Evolutionary conservation across 1,284 basidiomycete species (phyloP).

Genomic region (Omphalotus olearius): DNA sequence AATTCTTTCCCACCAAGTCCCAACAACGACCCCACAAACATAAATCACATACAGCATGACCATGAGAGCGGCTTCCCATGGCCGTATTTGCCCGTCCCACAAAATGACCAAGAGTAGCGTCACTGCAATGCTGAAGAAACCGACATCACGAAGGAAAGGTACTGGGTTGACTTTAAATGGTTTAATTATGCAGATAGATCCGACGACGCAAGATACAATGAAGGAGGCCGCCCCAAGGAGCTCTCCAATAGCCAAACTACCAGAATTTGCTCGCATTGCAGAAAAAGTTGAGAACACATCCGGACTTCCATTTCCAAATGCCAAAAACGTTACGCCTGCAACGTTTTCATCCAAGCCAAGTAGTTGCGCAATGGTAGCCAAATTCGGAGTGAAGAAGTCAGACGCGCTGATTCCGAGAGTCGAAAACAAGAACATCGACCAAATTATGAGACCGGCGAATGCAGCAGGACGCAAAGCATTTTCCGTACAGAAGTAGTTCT

Average conservation of each 20-base stretch:
- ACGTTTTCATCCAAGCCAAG: slow-evolving; percentile 87
- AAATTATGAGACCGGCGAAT: slow-evolving; percentile 62
- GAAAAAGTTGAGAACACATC: slow-evolving; percentile 95
- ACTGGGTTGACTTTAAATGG: slow-evolving; percentile 82
- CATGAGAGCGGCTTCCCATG: slow-evolving; percentile 74
- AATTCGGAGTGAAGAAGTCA: slow-evolving; percentile 95
- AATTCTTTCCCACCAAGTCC: slow-evolving; percentile 73
- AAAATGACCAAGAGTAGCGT: slow-evolving; percentile 72
- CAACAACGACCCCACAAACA: slow-evolving; percentile 72
- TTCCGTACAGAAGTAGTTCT: slow-evolving; percentile 64
- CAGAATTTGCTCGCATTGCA: slow-evolving; percentile 83
- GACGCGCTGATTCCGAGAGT: slow-evolving; percentile 89
- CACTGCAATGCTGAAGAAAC: slow-evolving; percentile 88
- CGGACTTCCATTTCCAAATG: slow-evolving; percentile 91
- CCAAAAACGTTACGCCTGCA: slow-evolving; percentile 90
- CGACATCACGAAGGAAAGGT: slow-evolving; percentile 89
- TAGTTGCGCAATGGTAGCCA: slow-evolving; percentile 79
- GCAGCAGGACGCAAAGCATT: slow-evolving; percentile 47
- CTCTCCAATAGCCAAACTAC: slow-evolving; percentile 91
- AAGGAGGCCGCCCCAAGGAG: slow-evolving; percentile 94
- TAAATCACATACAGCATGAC: slow-evolving; percentile 78
- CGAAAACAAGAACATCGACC: slow-evolving; percentile 84
- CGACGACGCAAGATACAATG: slow-evolving; percentile 93
- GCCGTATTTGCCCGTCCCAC: slow-evolving; percentile 70
- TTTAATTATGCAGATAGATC: slow-evolving; percentile 93